Base-by-base conservation (phyloP, 2,329 filamentous ascomycete species). In the Calycina herbarum region DNA sequence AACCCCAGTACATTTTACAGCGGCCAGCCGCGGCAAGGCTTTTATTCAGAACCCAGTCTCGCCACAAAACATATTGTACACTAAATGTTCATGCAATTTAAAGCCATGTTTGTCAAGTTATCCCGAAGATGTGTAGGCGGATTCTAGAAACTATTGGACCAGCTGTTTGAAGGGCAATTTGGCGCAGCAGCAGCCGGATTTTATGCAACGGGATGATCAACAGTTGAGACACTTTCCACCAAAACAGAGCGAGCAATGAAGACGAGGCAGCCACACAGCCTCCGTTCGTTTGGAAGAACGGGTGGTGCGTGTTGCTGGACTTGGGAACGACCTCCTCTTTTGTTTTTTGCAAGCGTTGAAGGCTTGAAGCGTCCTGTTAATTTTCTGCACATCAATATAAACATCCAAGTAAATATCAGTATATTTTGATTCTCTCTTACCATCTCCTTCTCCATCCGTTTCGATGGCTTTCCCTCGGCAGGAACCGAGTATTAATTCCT, bases 401-500 rank as follows among this genome's bases (percentile, higher is more conserved):
- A 27, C 51, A 3, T 17, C 20, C 29, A 27, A 31, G 24, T 15
- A 29, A 38, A 38, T 15, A 15, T 38, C 35, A 13, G 35, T 38
- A 38, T 38, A 38, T 38, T 15, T 35, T 38, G 35, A 56, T 27
- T 27, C 8, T 13, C 24, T 27, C 24, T 56, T 56, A 27, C 51
- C n/a, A 13, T 17, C 51, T 27, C 10, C 42, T 56, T 56, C 20
- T 10, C 24, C n/a, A 29, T 56, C 11, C 5, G 13, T 31, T 5
- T 27, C 11, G 20, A 13, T 11, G 51, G 24, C 29, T 24, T 29
- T 54, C 15, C 5, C 20, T 29, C 24, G 51, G 51, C 11, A 56
- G 24, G 51, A 27, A 27, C 51, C 51, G 24, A 27, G 20, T 29
- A 56, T 54, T 63, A 51, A 54, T 57, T 59, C 62, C 63, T 20